Base-by-base conservation (phyloP, 352 stramenopile species). In the Phytophthora melonis region DNA sequence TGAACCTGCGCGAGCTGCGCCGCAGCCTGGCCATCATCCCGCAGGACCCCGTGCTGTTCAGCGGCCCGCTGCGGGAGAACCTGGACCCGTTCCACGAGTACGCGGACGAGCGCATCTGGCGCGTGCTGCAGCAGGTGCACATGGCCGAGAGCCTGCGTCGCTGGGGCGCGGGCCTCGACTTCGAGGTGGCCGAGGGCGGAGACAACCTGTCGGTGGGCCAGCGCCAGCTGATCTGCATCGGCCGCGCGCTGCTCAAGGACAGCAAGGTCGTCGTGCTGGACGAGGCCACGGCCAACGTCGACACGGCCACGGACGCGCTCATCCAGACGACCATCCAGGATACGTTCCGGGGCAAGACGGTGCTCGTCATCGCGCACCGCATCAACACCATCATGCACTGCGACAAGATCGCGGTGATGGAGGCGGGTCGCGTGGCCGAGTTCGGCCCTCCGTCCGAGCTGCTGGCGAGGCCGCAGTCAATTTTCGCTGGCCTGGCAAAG, bases 251-350 rank as follows among this genome's bases (percentile, higher is more conserved):
- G 62, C 77, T 99, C 11, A 84, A 89, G 23, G 83, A 98, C 54
- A 95, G 90, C 56, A 80, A 82, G 57, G 95, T 99, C 43, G 79
- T 99, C 14, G 77, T 99, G 16, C 90, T 99, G 82, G 98, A 99
- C 66, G 97, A 99, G 80, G 97, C 97, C 3, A 99, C 97, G 7
- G 89, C 90, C 21, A 93, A 84, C 25, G 85, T 96, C 36, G 91
- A 96, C 60, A 72, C 66, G 2, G 77, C 79, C 23, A 92, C 78
- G 18, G 93, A 98, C 53, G 57, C 56, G 4, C 65, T 82, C 19
- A 81, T 84, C 65, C 6, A 75, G 67, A 67, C 68, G 5, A 93
- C 89, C n/a, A 97, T 98, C 70, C 79, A 96, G 53, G 66, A 93
- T 54, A 93, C 97, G 52, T 99, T 99, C 80, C 57, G 66, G 21